Evolutionary conservation across 768 basidiomycete genomes (phyloP).

Genomic region (Asterophora lycoperdoides): DNA sequence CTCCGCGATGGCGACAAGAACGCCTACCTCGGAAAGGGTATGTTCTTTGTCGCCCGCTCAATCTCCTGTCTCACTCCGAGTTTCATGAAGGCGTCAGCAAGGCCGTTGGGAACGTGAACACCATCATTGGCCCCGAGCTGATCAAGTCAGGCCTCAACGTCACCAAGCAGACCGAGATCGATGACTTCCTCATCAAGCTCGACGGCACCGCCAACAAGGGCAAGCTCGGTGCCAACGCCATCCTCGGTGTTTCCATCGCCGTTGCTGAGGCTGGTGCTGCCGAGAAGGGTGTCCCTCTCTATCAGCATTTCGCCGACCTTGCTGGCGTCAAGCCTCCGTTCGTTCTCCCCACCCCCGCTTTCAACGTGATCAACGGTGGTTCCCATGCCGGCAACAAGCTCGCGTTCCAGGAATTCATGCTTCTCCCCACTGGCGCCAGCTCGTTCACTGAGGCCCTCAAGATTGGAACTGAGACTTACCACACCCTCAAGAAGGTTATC

Average conservation of each 20-base stretch:
- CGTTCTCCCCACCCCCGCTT: conserved; percentile 86
- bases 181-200: conserved; percentile 96
- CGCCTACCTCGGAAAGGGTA: conserved; percentile 94
- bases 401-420: conserved; percentile 99
- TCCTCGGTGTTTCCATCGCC: conserved; percentile 97
- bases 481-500: conserved; percentile 98
- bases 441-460: conserved; percentile 97
- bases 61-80: conserved; percentile 8
- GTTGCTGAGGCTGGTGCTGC: conserved; percentile 90
- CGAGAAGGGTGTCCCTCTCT: conserved; percentile 93
- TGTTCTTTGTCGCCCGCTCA: conserved; percentile 19
- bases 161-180: conserved; percentile 91
- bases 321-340: conserved; percentile 94
- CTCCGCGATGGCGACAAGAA: conserved; percentile 95
- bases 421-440: conserved; percentile 89
- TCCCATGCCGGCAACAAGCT: conserved; percentile 99
- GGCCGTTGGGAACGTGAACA: conserved; percentile 94
- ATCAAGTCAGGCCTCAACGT: conserved; percentile 81
- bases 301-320: conserved; percentile 94
- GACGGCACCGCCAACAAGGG: conserved; percentile 99
- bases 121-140: conserved; percentile 82
- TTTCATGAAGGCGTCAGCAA: conserved; percentile 72
- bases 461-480: conserved; percentile 97
- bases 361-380: conserved; percentile 99
- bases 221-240: conserved; percentile 98